Conservation (phyloP, 768 basidiomycete genomes). For the Phlegmacium glaucopus region DNA sequence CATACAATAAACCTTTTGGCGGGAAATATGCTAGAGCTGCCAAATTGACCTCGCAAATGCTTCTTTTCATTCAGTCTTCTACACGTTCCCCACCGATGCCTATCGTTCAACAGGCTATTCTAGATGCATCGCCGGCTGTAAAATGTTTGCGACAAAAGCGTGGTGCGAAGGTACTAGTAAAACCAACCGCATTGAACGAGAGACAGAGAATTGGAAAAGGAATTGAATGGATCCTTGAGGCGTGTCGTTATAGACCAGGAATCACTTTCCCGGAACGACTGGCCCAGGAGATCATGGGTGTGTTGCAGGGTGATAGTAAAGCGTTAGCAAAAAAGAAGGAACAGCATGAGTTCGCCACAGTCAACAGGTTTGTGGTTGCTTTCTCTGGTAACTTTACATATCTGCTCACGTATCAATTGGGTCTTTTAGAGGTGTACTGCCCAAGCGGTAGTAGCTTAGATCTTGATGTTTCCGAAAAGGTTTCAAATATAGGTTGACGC, state of each 20-base stretch:
- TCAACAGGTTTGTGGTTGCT: constrained; percentile 62
- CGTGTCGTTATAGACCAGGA: constrained; percentile 54
- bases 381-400: not conserved
- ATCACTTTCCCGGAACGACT: constrained; percentile 63
- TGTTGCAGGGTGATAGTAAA: constrained; percentile 59
- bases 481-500: too few relatives aligned
- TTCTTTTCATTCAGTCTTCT: constrained; percentile 68
- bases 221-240: constrained; percentile 68
- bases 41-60: constrained; percentile 52
- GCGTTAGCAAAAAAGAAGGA: constrained; percentile 61
- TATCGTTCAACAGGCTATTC: constrained; percentile 71
- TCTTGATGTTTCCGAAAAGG: too few relatives aligned
- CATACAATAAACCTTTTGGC: constrained; percentile 21
- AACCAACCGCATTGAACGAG: constrained; percentile 74
- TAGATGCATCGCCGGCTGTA: constrained; percentile 68
- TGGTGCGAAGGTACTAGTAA: constrained; percentile 61
- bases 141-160: constrained; percentile 53
- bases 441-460: not conserved
- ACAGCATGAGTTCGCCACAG: constrained; percentile 66
- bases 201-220: constrained; percentile 73
- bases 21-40: constrained; percentile 65
- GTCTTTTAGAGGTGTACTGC: not conserved
- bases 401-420: not conserved
- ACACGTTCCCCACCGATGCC: constrained; percentile 80
- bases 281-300: constrained; percentile 73